Evolutionary conservation across 768 basidiomycete genomes (phyloP), one percentile per base, ranked within the genome.

Genomic region (Coprinopsis strossmayeri): DNA sequence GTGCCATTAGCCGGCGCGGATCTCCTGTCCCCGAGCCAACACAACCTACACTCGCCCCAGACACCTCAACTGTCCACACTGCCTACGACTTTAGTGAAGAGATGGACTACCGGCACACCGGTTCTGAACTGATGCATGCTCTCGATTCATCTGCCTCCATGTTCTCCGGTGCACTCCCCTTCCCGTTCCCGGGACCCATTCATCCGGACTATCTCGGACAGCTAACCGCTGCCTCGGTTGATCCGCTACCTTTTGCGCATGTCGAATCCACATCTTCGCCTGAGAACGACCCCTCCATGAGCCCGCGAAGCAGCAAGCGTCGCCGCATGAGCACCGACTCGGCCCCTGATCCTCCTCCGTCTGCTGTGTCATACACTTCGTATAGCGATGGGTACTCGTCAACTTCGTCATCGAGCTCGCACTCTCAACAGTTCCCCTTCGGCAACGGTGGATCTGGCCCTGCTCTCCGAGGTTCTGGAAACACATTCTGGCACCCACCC

Each of bases 401-500:
- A 5, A 66, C 75, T 5, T 78, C 79, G 20, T 78, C 80, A 3
- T 69, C 77, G 3, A 66, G 78, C 0, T 77, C 65, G 15, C 78
- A 77, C 49, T 84, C 83, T 1, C 78, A 79, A 38, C 73, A 88
- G n/a, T 77, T 76, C 56, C 79, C 83, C 0, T 87, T 80, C 62
- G 72, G 69, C 54, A 15, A n/a, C n/a, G n/a, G n/a, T n/a, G n/a
- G 50, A 13, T 13, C 49, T 32, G 73, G 76, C 34, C 74, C 72
- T n/a, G 71, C 76, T 3, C 64, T 81, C 24, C 68, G 81, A 13
- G 80, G 77, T 3, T 76, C 75, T 3, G 76, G 74, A 0, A 81
- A 76, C 53, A 77, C 82, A 5, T 83, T 85, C 57, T 88, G 86
- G 85, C 87, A 90, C 63, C 85, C 87, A 2, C 82, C 86, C 9